phyloP scores from a whole-genome alignment of 108 stramenopile genomes.

The Parietichytrium sp. region DNA sequence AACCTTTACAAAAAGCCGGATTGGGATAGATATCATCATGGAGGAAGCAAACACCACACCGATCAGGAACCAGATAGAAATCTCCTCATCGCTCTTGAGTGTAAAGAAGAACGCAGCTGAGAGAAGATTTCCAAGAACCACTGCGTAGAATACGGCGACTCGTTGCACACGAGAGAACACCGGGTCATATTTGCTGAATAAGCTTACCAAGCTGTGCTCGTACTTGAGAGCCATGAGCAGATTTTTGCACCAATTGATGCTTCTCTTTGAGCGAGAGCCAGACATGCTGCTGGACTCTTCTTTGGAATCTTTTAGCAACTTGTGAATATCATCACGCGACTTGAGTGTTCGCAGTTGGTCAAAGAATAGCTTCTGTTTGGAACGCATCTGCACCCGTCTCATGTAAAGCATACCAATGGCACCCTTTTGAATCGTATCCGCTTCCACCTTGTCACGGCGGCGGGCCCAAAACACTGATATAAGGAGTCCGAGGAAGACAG shows the following conservation, averaged over 20 bases:
- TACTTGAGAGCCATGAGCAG: background rate
- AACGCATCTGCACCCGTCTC: background rate
- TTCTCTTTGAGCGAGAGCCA: background rate
- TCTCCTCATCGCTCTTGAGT: background rate
- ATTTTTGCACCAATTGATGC: background rate
- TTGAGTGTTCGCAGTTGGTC: background rate
- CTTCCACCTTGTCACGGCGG: slow-evolving; percentile 2
- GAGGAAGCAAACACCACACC: background rate
- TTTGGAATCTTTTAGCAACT: background rate
- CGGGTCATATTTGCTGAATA: slow-evolving; percentile 28
- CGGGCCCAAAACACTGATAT: background rate
- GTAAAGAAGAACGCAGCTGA: slow-evolving; percentile 3
- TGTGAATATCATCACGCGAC: too few relatives aligned
- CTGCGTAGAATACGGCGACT: background rate
- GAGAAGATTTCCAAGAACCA: background rate
- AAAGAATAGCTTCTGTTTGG: slow-evolving; percentile 1
- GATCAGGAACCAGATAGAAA: background rate
- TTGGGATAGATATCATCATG: background rate
- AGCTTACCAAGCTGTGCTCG: slow-evolving; percentile 11
- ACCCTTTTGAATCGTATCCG: slow-evolving; percentile 29
- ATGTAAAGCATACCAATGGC: slow-evolving; percentile 20
- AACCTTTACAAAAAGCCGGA: background rate
- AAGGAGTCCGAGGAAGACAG: background rate
- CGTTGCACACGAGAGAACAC: slow-evolving; percentile 1
- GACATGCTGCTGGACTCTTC: background rate